Evolutionary conservation across 768 basidiomycete genomes (phyloP), one percentile per base, ranked within the genome.

Genomic region (Boletus edulis): DNA sequence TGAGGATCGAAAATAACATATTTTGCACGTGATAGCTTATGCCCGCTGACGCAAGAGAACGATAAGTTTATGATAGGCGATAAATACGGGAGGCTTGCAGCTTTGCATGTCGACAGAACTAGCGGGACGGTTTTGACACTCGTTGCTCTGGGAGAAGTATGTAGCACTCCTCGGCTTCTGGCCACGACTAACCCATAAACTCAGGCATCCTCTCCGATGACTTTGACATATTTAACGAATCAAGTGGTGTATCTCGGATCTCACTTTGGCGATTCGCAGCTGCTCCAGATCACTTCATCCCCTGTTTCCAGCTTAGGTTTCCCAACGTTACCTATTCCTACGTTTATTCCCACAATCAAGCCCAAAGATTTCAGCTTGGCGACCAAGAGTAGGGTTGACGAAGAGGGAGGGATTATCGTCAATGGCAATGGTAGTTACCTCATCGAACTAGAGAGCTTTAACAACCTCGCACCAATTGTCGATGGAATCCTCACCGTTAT

Each of bases 391-490:
- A 65, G 24, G 41, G 18, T 32, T n/a, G 55, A 54, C 17, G 66
- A 62, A 17, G 59, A 70, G 41, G 65, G 74, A 3, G 84, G 85
- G 12, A 66, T 67, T 41, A 72, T 89, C 24, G 70, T 88, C 20
- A 72, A 74, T 24, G 77, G 76, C 8, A 71, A 73, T 32, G 87
- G 87, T 3, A 79, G 76, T 14, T 84, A 79, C 64, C 49, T 95
- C 8, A 75, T 78, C 20, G 79, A 88, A 10, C 58, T 93, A 20
- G 80, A 88, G 34, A 77, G 74, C 9, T 89, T 79, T 68, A 81
- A 81, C 56, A 94, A 93, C 61, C 79, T 96, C 58, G 91, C 87
- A 0, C 94, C 94, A 0, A 89, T 95, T 42, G 65, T 84, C 54
- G 94, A 97, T 65, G 89, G 89, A 13, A 75, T 82, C n/a, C 66